Percentiles rank a stretch among this genome's conserved stretches.
phyloP scores from a whole-genome alignment of 1,139 yeast genomes.

The Suhomyces bribrorum region DNA sequence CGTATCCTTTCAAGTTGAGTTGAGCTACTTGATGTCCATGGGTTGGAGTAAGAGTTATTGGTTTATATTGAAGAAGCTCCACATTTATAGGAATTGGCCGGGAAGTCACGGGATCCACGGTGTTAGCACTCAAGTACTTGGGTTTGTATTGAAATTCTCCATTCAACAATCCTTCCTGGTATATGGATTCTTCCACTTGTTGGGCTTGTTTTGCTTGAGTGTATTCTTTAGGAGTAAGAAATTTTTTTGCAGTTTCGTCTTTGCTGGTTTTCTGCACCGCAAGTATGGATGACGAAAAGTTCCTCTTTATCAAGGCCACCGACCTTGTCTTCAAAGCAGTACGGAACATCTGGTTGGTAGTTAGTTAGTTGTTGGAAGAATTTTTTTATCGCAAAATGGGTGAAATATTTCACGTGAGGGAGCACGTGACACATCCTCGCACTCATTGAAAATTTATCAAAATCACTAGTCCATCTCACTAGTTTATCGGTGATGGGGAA shows the following conservation, averaged over 20 bases:
- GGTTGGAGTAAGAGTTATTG: conserved; percentile 65
- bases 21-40: conserved; percentile 76
- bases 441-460: conserved; percentile 9
- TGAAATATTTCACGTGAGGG: not conserved
- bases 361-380: not conserved
- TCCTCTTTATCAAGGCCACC: conserved; percentile 7
- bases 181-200: conserved; percentile 31
- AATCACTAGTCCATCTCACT: too few species aligned
- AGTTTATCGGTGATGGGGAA: conserved; percentile 86
- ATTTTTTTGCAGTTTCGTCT: conserved; percentile 16
- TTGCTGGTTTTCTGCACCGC: conserved; percentile 1
- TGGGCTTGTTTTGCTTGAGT: conserved; percentile 29
- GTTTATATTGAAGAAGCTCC: conserved; percentile 79
- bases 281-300: conserved; percentile 5
- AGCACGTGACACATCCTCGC: not conserved
- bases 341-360: not conserved
- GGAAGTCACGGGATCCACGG: conserved; percentile 25
- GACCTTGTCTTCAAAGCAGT: conserved; percentile 2
- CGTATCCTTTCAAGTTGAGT: conserved; percentile 71
- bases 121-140: conserved; percentile 37
- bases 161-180: conserved; percentile 29
- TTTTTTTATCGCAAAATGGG: not conserved
- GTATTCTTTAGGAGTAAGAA: conserved; percentile 35
- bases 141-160: conserved; percentile 44
- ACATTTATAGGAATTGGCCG: conserved; percentile 82